These are phyloP conservation scores for Colletotrichum truncatum DNA, from an alignment of 2,329 filamentous ascomycete genomes.

Conservation along the genomic window DNA sequence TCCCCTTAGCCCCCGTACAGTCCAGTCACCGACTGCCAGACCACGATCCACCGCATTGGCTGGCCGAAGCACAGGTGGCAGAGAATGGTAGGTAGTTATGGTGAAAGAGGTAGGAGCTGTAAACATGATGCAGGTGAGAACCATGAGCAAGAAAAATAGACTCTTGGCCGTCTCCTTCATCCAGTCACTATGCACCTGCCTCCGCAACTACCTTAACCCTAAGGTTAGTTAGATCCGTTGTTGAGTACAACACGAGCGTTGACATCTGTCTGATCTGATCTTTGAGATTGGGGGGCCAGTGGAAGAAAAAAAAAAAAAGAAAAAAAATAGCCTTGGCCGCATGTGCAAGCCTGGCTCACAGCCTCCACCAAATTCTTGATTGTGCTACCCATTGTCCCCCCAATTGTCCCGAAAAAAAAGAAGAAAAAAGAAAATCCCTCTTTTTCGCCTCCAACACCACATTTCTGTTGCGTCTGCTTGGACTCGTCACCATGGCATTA, in stretches of 20 bases:
- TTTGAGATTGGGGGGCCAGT: too few relatives aligned
- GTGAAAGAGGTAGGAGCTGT: not conserved
- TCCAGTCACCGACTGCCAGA: constrained; percentile 23
- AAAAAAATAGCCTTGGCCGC: not conserved
- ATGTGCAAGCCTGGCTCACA: not conserved
- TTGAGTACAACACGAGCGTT: constrained; percentile 1
- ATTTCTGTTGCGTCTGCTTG: not conserved
- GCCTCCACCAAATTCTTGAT: constrained; percentile 4
- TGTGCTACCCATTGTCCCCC: not conserved
- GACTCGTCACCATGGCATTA: not conserved
- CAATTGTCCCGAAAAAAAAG: not conserved
- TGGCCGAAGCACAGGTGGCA: constrained; percentile 22
- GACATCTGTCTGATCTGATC: not conserved
- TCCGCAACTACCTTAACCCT: not conserved
- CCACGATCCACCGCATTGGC: constrained; percentile 14
- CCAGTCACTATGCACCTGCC: not conserved
- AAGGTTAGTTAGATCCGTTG: constrained; percentile 6
- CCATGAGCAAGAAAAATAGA: not conserved
- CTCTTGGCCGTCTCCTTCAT: not conserved
- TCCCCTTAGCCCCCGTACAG: constrained; percentile 1
- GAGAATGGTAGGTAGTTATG: constrained; percentile 12
- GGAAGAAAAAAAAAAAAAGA: not conserved
- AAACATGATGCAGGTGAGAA: not conserved
- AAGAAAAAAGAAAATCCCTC: constrained; percentile 16
- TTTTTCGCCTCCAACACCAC: not conserved